Evolutionary conservation across 768 basidiomycete genomes (phyloP).

Genomic region (Lactarius vividus): DNA sequence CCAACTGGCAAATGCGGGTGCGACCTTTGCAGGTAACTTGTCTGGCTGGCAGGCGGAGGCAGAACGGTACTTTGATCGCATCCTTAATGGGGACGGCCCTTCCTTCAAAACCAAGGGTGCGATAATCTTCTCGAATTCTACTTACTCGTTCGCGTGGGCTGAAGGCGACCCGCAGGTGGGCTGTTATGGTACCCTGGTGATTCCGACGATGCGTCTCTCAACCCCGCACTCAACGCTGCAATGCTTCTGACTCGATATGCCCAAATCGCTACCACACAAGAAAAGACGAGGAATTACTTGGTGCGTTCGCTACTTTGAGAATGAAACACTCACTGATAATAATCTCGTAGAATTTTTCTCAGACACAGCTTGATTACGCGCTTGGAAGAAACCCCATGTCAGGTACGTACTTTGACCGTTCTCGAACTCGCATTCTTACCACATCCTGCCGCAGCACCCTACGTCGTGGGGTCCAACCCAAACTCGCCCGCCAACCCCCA

Average conservation of each 20-base stretch:
- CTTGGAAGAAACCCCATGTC: constrained; percentile 91
- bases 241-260: constrained; percentile 81
- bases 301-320: constrained; percentile 38
- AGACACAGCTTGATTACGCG: constrained; percentile 74
- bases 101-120: constrained; percentile 62
- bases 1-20: constrained; percentile 62
- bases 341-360: constrained; percentile 58
- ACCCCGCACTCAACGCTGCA: constrained; percentile 84
- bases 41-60: constrained; percentile 65
- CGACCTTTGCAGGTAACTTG: constrained; percentile 49
- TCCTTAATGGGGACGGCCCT: constrained; percentile 56
- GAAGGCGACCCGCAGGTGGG: constrained; percentile 51
- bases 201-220: constrained; percentile 75
- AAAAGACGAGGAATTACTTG: constrained; percentile 57
- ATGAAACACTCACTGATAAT: constrained; percentile 13
- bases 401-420: constrained; percentile 41
- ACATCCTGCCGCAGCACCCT: constrained; percentile 52
- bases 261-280: constrained; percentile 60
- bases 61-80: constrained; percentile 72
- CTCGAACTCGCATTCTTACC: neutral
- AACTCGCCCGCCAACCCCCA: constrained; percentile 91
- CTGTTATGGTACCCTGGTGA: constrained; percentile 81
- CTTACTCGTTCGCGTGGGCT: neutral
- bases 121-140: constrained; percentile 21
- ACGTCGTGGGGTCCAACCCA: constrained; percentile 85